Evolutionary conservation across 78 protist genomes (phyloP), one percentile per base, ranked within the genome.

Genomic region (Salpingoeca rosetta): DNA sequence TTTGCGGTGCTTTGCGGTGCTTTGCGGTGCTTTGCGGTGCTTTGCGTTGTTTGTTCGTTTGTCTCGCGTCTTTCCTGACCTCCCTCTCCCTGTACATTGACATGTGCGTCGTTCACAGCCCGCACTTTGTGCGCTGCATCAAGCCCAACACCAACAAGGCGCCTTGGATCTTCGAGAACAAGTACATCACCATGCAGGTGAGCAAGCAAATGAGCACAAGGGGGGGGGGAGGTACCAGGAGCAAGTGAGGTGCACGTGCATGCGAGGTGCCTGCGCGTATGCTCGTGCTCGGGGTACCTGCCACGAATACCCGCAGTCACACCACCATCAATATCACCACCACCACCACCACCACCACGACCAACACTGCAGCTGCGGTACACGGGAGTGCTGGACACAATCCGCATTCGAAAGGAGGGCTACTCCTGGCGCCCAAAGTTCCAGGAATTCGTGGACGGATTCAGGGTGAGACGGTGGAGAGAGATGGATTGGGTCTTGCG

Each of bases 361-460:
- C n/a, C n/a, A n/a, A n/a, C n/a, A n/a, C n/a, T n/a, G n/a, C 96
- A 94, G 89, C 89, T 94, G 38, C 86, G 86, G 39, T 93, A 88
- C 85, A 85, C 91, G 24, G 97, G 97, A 22, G 87, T 94, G 65
- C 85, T 91, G 73, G 95, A 91, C 44, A 92, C 92, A 25, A 92
- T 94, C 76, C 51, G 79, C 41, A 90, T 94, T 79, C 86, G 95
- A 10, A 88, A 87, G 87, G 22, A 27, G 24, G 96, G 94, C 36
- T 94, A 77, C 41, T 92, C 96, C 56, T 17, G 56, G 56, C 85
- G 85, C 7, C 56, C 41, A 31, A 2, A 1, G 41, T 82, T 65
- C 38, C 7, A 10, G 27, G 22, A 81, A 72, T 81, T 81, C 51
- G 75, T 51, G n/a, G n/a, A n/a, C n/a, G n/a, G n/a, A n/a, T n/a